Evolutionary conservation across 495 filamentous ascomycete genomes (phyloP).

Genomic region (Niebla homalea): DNA sequence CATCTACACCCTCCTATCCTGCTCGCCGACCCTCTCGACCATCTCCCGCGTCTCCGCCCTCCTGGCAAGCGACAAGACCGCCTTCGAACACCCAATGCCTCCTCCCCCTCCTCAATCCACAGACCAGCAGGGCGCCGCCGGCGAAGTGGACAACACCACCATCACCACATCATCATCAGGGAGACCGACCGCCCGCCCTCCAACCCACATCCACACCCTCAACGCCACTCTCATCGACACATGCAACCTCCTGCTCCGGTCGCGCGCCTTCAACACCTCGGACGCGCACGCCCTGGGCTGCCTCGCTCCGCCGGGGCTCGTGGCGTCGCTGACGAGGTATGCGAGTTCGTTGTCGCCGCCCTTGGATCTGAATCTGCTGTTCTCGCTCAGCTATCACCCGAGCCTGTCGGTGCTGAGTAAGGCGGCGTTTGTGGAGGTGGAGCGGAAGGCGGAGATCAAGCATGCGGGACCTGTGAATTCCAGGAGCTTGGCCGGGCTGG

Average conservation of each 20-base stretch:
- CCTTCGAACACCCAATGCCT: slow-evolving; percentile 48
- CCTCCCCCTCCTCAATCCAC: slow-evolving; percentile 9
- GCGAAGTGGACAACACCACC: background rate
- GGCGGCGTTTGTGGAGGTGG: slow-evolving; percentile 49
- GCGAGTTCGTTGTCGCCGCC: slow-evolving; percentile 29
- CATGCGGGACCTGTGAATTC: slow-evolving; percentile 71
- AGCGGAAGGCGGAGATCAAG: slow-evolving; percentile 45
- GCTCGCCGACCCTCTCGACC: slow-evolving; percentile 37
- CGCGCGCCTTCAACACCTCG: slow-evolving; percentile 52
- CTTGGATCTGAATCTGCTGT: slow-evolving; percentile 40
- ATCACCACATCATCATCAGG: background rate
- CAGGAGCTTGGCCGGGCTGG: slow-evolving; percentile 45
- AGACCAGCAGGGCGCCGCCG: background rate
- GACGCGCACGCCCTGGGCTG: slow-evolving; percentile 66
- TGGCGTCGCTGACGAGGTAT: slow-evolving; percentile 36
- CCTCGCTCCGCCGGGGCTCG: slow-evolving; percentile 38
- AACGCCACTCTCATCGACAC: slow-evolving; percentile 85
- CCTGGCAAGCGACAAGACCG: slow-evolving; percentile 52
- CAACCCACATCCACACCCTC: slow-evolving; percentile 50
- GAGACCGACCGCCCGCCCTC: background rate
- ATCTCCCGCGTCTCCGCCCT: slow-evolving; percentile 63
- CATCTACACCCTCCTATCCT: slow-evolving; percentile 59
- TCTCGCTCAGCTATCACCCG: slow-evolving; percentile 58
- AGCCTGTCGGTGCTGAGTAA: slow-evolving; percentile 56
- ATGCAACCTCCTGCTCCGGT: slow-evolving; percentile 76